Conservation (phyloP, 1,284 basidiomycete genomes). For the Rhodotorula sp. region DNA sequence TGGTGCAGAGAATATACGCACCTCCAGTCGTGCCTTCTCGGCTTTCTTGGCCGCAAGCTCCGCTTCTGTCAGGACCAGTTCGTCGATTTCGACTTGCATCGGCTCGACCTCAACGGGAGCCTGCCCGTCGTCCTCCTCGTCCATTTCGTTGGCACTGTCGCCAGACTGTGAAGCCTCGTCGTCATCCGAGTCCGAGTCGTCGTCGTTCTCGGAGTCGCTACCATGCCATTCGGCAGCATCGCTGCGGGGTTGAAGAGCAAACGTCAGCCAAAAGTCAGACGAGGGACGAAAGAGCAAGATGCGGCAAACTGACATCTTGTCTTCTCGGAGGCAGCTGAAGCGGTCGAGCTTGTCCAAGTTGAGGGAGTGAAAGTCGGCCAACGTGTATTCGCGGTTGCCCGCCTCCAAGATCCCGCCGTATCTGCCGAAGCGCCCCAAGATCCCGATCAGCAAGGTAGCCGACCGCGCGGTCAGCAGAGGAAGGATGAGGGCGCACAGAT, state of each 20-base stretch:
- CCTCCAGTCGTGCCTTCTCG: conserved; percentile 46
- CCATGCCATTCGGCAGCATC: conserved; percentile 35
- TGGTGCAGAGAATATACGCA: not conserved
- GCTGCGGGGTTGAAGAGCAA: not conserved
- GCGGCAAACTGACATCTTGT: conserved; percentile 58
- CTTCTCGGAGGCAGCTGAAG: conserved; percentile 68
- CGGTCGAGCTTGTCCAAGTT: conserved; percentile 76
- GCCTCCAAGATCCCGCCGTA: conserved; percentile 85
- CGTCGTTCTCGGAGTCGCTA: conserved; percentile 51
- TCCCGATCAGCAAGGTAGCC: not conserved
- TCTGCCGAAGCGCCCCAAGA: conserved; percentile 50
- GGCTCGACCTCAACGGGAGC: conserved; percentile 54
- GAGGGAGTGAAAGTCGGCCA: conserved; percentile 77
- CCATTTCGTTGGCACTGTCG: conserved; percentile 55
- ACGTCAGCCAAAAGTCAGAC: not conserved
- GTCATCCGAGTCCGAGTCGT: conserved; percentile 42
- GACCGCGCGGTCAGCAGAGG: not conserved
- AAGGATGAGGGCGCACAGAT: conserved; percentile 61
- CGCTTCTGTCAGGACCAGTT: conserved; percentile 32
- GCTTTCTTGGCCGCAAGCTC: conserved; percentile 45
- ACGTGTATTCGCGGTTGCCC: conserved; percentile 74
- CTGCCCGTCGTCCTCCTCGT: conserved; percentile 57
- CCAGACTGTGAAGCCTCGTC: conserved; percentile 40
- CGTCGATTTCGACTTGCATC: conserved; percentile 44
- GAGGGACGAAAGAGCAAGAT: not conserved